Conservation (phyloP, 73 alveolate genomes). For the Breviolum minutum region DNA sequence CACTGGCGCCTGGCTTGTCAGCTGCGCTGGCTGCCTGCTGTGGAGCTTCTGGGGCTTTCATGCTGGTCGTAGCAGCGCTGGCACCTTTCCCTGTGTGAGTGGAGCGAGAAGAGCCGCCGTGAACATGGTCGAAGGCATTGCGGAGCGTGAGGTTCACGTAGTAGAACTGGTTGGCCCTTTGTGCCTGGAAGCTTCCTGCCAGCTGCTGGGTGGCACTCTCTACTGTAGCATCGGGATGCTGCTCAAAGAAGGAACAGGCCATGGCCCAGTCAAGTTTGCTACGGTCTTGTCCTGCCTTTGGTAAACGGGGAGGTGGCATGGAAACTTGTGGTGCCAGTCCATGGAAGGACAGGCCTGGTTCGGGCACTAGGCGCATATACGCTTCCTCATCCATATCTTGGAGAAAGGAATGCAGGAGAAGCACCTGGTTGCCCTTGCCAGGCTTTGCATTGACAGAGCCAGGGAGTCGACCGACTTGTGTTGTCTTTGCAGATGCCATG, state of each 20-base stretch:
- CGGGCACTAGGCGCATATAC: background rate
- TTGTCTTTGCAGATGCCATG: background rate
- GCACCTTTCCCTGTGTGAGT: background rate
- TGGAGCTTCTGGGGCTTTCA: background rate
- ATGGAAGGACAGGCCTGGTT: background rate
- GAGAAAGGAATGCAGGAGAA: background rate
- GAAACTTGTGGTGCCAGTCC: too few relatives aligned
- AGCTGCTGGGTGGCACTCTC: background rate
- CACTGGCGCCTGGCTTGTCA: background rate
- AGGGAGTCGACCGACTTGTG: background rate
- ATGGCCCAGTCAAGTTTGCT: background rate
- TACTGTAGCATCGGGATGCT: background rate
- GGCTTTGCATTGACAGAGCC: background rate
- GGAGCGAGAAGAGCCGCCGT: background rate
- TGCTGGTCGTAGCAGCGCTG: background rate
- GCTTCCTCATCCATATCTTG: constrained; percentile 6
- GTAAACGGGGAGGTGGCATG: background rate
- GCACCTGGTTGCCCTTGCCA: background rate
- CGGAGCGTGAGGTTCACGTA: background rate
- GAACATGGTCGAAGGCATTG: background rate
- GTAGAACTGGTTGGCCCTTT: constrained; percentile 7
- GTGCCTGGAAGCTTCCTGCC: background rate
- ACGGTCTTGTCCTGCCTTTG: background rate
- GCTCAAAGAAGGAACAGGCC: background rate
- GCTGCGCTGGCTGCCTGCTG: background rate